Evolutionary conservation across 2,329 filamentous ascomycete genomes (phyloP), one percentile per base, ranked within the genome.

Genomic region (Nigrospora osmanthi): DNA sequence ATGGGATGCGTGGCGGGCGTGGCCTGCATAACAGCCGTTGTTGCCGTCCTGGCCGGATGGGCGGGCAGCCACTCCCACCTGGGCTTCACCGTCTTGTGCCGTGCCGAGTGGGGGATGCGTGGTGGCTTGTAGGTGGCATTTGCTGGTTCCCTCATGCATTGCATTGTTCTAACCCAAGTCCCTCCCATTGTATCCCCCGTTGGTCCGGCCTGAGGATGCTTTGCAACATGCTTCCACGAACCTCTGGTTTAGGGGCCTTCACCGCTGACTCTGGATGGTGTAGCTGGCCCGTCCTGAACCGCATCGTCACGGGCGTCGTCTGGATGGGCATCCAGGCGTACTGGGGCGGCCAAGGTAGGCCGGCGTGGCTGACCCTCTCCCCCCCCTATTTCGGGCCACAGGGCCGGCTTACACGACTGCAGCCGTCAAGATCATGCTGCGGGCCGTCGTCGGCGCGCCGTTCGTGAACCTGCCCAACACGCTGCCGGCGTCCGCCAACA

Each of bases 41-140:
- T 63, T 35, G 60, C 60, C 5, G 58, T 64, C 19, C 46, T 61
- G 3, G 60, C 61, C 6, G 61, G 61, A 11, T 63, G 61, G 60
- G 57, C 61, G 13, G 61, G 61, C 5, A 56, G 53, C 13, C 59
- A 63, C 47, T 53, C 61, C 17, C 54, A 63, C 44, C 45, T 62
- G 9, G 61, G 61, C 1, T 63, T 63, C 47, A 63, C 61, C 1
- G 59, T 64, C 14, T 52, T 63, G 45, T 55, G 31, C 50, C 57
- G 58, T 53, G 58, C 32, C 16, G 16, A 28, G 6, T 40, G 38
- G 38, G 38, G 38, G 15, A 60, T 61, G 59, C 50, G 58, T 9
- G 59, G 59, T 28, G 59, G 56, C 0, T 60, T 60, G 19, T 23
- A 23, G 7, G 19, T 23, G 19, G 7, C 19, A 23, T 23, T 7